These are phyloP conservation scores for Papilionanthe hybrid DNA, from an alignment of 116 monocot species.

Conservation along the genomic window DNA sequence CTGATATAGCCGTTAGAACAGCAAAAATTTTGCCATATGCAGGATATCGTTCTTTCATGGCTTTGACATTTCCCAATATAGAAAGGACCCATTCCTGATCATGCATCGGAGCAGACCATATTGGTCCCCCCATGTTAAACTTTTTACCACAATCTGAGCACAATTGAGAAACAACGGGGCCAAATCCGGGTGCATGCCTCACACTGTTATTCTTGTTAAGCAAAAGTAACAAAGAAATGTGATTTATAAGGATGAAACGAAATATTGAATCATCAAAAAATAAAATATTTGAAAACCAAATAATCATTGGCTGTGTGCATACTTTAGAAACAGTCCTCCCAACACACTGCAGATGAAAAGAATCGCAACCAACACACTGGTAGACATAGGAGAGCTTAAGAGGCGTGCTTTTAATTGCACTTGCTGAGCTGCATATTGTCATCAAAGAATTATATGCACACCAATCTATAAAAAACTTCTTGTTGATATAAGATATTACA, in stretches of 20 bases:
- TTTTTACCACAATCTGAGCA: constrained; percentile 83
- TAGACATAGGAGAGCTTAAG: constrained; percentile 92
- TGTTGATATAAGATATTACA: background rate
- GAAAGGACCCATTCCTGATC: constrained; percentile 85
- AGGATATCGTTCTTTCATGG: constrained; percentile 73
- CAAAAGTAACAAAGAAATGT: constrained; percentile 1
- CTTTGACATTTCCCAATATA: constrained; percentile 53
- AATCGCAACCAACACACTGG: constrained; percentile 94
- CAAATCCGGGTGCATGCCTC: constrained; percentile 67
- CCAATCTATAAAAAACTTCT: background rate
- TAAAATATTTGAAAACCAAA: too few species aligned
- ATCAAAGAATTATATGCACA: background rate
- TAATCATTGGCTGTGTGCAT: constrained; percentile 4
- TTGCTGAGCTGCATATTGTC: constrained; percentile 60
- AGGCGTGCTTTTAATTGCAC: constrained; percentile 83
- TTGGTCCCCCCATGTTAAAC: constrained; percentile 93
- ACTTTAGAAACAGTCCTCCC: constrained; percentile 81
- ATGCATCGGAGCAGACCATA: constrained; percentile 96
- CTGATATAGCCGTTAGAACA: constrained; percentile 82
- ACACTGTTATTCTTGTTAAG: constrained; percentile 65
- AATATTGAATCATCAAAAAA: background rate
- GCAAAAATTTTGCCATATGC: constrained; percentile 82
- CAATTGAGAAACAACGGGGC: constrained; percentile 74
- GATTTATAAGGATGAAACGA: constrained; percentile 1
- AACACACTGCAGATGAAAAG: constrained; percentile 82